Evolutionary conservation across 208 protist species (phyloP).

Genomic region (Wallacemonas sp.): DNA sequence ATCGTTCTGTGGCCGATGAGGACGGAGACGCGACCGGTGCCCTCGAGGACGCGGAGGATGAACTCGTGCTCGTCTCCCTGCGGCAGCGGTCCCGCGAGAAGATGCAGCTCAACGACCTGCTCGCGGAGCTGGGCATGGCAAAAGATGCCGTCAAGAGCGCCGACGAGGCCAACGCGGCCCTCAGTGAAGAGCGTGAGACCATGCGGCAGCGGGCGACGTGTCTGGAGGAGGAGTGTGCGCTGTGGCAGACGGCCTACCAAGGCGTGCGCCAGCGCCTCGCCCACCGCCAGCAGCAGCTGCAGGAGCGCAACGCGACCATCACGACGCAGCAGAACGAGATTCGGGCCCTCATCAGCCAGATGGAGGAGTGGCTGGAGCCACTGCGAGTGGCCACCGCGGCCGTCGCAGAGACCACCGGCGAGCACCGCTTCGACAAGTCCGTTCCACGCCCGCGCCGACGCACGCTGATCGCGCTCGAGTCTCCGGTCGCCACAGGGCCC

Average conservation of each 20-base stretch:
- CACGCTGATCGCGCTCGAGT: conserved; percentile 20
- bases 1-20: conserved; percentile 4
- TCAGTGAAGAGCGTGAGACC: conserved; percentile 50
- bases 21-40: conserved; percentile 8
- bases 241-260: conserved; percentile 69
- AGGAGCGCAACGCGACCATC: conserved; percentile 29
- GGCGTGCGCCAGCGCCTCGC: conserved; percentile 33
- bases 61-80: conserved; percentile 33
- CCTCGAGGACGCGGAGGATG: neutral
- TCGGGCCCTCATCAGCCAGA: conserved; percentile 26
- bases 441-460: conserved; percentile 13
- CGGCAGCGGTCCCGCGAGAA: conserved; percentile 42
- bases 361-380: conserved; percentile 36
- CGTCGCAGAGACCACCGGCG: conserved; percentile 11
- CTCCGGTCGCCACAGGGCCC: conserved; percentile 5
- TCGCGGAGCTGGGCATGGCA: conserved; percentile 37
- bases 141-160: conserved; percentile 43
- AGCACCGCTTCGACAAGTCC: neutral
- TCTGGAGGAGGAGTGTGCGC: conserved; percentile 53
- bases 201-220: conserved; percentile 27
- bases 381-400: conserved; percentile 10
- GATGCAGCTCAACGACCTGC: conserved; percentile 35
- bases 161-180: conserved; percentile 34
- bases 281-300: conserved; percentile 25
- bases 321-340: conserved; percentile 37